Conservation (phyloP, 2,329 filamentous ascomycete species). For the Madurella fahalii region DNA sequence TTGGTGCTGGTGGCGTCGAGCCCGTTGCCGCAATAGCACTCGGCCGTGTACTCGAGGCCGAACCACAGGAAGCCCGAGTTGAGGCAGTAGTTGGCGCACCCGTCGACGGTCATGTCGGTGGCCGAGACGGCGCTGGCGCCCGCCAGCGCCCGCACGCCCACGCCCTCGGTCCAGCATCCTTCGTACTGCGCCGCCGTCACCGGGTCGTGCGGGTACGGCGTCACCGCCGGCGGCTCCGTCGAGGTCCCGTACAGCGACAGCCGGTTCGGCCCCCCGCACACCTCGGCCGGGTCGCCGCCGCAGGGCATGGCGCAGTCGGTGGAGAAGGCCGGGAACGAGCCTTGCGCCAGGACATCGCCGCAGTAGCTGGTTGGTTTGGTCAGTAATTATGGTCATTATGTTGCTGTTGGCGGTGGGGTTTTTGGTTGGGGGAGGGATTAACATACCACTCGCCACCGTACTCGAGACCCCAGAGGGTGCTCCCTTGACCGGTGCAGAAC, state of each 20-base stretch:
- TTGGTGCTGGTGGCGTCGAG: conserved; percentile 19
- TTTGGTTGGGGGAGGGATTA: too few species aligned
- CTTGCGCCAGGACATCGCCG: conserved; percentile 11
- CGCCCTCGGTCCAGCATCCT: conserved; percentile 21
- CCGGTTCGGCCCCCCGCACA: conserved; percentile 21
- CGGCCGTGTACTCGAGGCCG: conserved; percentile 21
- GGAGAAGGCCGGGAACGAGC: conserved; percentile 19
- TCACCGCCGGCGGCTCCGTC: conserved; percentile 2
- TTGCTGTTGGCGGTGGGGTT: not conserved
- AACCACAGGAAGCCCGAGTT: conserved; percentile 19
- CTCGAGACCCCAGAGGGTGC: conserved; percentile 19
- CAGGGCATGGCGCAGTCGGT: conserved; percentile 21
- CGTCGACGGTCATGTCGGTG: conserved; percentile 15
- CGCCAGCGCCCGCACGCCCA: conserved; percentile 15
- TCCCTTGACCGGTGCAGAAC: conserved; percentile 14
- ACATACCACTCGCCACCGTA: conserved; percentile 23
- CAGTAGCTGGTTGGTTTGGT: conserved; percentile 15
- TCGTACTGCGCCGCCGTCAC: conserved; percentile 3
- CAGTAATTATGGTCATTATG: not conserved
- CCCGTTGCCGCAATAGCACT: conserved; percentile 26
- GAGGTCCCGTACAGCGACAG: conserved; percentile 20
- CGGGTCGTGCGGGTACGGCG: conserved; percentile 10
- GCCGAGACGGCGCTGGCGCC: conserved; percentile 12
- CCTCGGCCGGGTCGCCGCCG: conserved; percentile 12
- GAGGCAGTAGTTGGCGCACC: conserved; percentile 19